Base-by-base conservation (phyloP, 139 green algal species). In the Coelastrella sp. region DNA sequence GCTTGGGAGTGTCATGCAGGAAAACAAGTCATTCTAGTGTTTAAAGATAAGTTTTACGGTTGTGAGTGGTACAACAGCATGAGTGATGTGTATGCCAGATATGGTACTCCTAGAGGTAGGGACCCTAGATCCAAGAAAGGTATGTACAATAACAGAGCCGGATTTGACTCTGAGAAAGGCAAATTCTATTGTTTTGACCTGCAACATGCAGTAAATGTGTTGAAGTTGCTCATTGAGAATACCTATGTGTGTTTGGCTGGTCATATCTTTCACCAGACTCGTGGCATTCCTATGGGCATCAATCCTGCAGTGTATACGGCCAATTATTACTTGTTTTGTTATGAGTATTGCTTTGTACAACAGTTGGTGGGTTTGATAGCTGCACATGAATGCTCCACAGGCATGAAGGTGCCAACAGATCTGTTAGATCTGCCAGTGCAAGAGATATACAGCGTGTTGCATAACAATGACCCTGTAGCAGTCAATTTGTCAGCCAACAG, bases 291-390 rank as follows among this genome's bases (percentile, higher is more conserved):
- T 5, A 78, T 78, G 69, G 69, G 69, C 32, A 78, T 78, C 13
- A 78, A 78, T 13, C 69, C 69, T 23, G 69, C 69, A 9, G 69
- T 78, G 13, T 78, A 40, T 37, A 78, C 62, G 69, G 69, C 69
- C 11, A 78, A 79, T 11, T 79, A 79, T 23, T 79, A 66, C 27
- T 60, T 79, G 11, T 79, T 66, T n/a, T 79, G 27, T 30, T 79
- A 79, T 64, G 71, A 66, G 45, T 63, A 34, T 5, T 6, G n/a
- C 5, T 79, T 79, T 64, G 9, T 79, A 19, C 3, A 64, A 15
- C 71, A 45, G 15, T 4, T 79, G 9, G 45, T 48, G 5, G 19
- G 27, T 27, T 63, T 63, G 53, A 27, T 63, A 5, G 19, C 53
- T 32, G 53, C 45, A 57, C 45, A 57, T 13, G 27, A 27, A 30